These are phyloP conservation scores for Pleurotus ostreatus DNA, from an alignment of 768 basidiomycete genomes.

Conservation along the genomic window DNA sequence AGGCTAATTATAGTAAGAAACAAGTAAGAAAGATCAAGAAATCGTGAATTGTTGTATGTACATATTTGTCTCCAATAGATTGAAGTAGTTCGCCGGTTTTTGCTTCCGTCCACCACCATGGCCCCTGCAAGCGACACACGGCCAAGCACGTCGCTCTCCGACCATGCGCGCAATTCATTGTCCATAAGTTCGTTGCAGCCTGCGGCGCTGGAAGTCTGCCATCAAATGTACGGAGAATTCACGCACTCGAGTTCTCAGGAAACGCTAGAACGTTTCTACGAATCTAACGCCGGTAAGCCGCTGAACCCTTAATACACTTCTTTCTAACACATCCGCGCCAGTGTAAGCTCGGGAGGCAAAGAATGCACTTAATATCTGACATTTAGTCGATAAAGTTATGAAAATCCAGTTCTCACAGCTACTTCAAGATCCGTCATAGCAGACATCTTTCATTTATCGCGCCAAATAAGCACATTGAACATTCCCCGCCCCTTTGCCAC, in stretches of 20 bases:
- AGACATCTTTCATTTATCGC: constrained; percentile 64
- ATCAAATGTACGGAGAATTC: constrained; percentile 61
- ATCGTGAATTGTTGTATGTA: too few species aligned
- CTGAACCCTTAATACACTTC: constrained; percentile 1
- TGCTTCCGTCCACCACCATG: constrained; percentile 1
- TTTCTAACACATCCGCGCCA: constrained; percentile 15
- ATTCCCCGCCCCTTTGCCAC: constrained; percentile 65
- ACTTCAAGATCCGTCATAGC: constrained; percentile 69
- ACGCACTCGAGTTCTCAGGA: constrained; percentile 39
- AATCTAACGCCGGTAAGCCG: constrained; percentile 60
- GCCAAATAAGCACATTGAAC: constrained; percentile 56
- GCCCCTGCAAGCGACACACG: background rate
- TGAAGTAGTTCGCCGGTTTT: background rate
- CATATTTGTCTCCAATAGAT: too few species aligned
- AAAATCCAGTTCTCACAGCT: constrained; percentile 76
- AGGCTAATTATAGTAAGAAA: too few species aligned
- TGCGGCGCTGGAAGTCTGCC: constrained; percentile 66
- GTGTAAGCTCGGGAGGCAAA: constrained; percentile 30
- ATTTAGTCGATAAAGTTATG: constrained; percentile 44
- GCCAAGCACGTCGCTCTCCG: constrained; percentile 4
- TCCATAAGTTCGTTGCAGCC: constrained; percentile 44
- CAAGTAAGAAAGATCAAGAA: constrained; percentile 12
- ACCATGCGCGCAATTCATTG: constrained; percentile 23
- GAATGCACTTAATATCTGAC: constrained; percentile 13
- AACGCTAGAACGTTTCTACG: constrained; percentile 61